A percentile compares a stretch with the other conserved stretches of the same genome.
Conservation (phyloP, 2,329 filamentous ascomycete genomes). For the Fusarium nanum region DNA sequence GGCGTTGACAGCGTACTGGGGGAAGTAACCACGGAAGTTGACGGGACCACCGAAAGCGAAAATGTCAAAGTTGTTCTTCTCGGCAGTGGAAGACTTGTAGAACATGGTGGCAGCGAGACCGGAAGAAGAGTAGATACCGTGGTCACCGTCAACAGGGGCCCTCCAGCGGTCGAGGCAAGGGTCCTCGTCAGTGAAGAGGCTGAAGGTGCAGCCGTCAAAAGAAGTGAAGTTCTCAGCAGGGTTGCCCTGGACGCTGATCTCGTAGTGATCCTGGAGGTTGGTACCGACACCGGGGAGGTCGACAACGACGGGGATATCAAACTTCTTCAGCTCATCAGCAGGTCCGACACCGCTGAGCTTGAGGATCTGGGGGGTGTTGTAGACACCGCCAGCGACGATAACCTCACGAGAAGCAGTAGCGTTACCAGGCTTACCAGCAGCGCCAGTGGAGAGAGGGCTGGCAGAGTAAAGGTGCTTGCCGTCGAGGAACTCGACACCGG, state of each 20-base stretch:
- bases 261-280: conserved; percentile 69
- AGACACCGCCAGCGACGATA: conserved; percentile 61
- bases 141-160: conserved; percentile 43
- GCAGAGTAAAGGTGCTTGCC: conserved; percentile 41
- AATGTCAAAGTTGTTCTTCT: conserved; percentile 58
- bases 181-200: conserved; percentile 47
- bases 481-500: conserved; percentile 50
- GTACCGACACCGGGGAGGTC: conserved; percentile 67
- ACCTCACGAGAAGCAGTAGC: conserved; percentile 56
- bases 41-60: conserved; percentile 67
- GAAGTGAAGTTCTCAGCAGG: conserved; percentile 42
- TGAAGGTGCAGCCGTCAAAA: conserved; percentile 50
- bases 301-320: conserved; percentile 58
- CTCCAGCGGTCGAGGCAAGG: conserved; percentile 54
- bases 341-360: conserved; percentile 64
- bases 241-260: conserved; percentile 49
- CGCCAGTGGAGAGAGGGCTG: conserved; percentile 21
- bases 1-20: conserved; percentile 61
- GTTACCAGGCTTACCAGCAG: conserved; percentile 20
- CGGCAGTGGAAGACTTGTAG: conserved; percentile 52
- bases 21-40: conserved; percentile 68
- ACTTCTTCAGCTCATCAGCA: conserved; percentile 54
- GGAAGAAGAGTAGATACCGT: conserved; percentile 56
- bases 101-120: conserved; percentile 64
- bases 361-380: conserved; percentile 64